Conservation (phyloP, 1,139 yeast species). For the Sugiyamaella sp. region DNA sequence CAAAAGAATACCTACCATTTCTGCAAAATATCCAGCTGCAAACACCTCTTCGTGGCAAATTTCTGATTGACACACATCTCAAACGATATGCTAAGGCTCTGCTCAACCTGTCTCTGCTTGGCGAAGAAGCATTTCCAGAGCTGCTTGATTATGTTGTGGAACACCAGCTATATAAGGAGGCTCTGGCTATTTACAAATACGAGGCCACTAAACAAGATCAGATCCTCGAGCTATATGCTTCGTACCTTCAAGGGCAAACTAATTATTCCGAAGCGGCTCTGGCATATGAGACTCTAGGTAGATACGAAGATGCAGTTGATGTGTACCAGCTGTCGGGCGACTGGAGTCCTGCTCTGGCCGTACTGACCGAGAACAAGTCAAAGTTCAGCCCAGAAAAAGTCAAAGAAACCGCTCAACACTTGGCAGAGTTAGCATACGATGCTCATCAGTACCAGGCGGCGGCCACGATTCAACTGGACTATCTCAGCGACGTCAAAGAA, state of each 20-base stretch:
- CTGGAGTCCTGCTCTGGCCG: constrained; percentile 79
- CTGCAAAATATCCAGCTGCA: constrained; percentile 76
- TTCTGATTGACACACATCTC: constrained; percentile 78
- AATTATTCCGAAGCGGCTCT: constrained; percentile 71
- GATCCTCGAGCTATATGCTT: constrained; percentile 66
- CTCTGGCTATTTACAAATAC: constrained; percentile 64
- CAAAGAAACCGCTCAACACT: constrained; percentile 54
- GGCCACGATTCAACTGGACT: constrained; percentile 72
- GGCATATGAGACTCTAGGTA: constrained; percentile 69
- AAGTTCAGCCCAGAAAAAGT: constrained; percentile 38
- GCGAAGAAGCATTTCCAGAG: constrained; percentile 54
- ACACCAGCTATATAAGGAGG: constrained; percentile 75
- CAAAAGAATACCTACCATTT: constrained; percentile 94
- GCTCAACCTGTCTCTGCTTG: constrained; percentile 61
- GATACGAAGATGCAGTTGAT: constrained; percentile 63
- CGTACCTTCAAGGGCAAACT: constrained; percentile 53
- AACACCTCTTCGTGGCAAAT: constrained; percentile 65
- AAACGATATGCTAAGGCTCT: constrained; percentile 71
- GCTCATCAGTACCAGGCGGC: constrained; percentile 80
- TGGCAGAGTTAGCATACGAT: constrained; percentile 63
- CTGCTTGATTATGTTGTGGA: constrained; percentile 67
- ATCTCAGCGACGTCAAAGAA: constrained; percentile 60
- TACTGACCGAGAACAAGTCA: constrained; percentile 32
- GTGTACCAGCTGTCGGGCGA: constrained; percentile 68
- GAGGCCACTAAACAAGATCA: constrained; percentile 53